Percentiles rank a stretch among this genome's conserved stretches.
Conservation (phyloP, 345 rosid species). For the Sonneratia alba region DNA sequence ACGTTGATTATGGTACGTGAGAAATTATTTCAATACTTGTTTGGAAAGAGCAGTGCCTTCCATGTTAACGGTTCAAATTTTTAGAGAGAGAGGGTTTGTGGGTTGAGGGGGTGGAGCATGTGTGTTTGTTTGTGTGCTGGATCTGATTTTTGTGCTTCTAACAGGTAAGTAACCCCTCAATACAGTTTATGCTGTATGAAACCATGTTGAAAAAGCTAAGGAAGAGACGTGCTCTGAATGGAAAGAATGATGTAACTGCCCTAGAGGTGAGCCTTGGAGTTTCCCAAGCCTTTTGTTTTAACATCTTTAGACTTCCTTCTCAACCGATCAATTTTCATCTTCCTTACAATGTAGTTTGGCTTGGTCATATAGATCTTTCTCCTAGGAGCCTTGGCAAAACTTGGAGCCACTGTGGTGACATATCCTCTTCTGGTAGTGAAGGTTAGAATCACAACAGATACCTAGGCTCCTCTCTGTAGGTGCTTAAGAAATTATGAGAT, state of each 20-base stretch:
- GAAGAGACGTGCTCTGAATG: constrained; percentile 43
- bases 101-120: neutral
- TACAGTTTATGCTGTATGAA: constrained; percentile 95
- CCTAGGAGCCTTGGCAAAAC: constrained; percentile 96
- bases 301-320: neutral
- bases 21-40: constrained; percentile 21
- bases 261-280: constrained; percentile 49
- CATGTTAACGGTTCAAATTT: neutral
- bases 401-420: constrained; percentile 89
- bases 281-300: neutral
- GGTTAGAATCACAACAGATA: constrained; percentile 21
- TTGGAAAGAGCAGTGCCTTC: neutral
- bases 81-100: neutral
- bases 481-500: neutral
- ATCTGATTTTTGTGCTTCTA: constrained; percentile 16
- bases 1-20: constrained; percentile 83
- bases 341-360: neutral
- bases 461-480: neutral
- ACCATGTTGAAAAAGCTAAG: constrained; percentile 81
- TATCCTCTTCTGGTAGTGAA: constrained; percentile 95
- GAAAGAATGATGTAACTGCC: constrained; percentile 52
- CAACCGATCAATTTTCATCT: neutral
- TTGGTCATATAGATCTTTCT: constrained; percentile 53
- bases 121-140: constrained; percentile 12
- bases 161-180: constrained; percentile 96